These are phyloP conservation scores for Paradendryphiella salina DNA, from an alignment of 2,329 filamentous ascomycete species.

Conservation along the genomic window DNA sequence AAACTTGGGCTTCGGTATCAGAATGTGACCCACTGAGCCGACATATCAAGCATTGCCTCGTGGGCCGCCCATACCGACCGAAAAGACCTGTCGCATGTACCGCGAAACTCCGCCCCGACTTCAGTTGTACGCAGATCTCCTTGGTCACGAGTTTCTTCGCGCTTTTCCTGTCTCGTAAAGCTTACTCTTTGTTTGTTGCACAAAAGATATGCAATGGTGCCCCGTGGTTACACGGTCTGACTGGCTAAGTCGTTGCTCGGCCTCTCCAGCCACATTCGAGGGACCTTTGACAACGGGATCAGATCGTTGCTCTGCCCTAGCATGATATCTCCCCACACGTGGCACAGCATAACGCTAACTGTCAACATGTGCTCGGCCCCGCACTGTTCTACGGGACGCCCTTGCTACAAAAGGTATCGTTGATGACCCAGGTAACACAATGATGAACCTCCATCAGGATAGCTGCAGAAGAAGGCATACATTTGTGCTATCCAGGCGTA, in stretches of 20 bases:
- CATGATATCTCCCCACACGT: constrained; percentile 34
- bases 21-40: constrained; percentile 3
- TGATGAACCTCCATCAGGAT: constrained; percentile 5
- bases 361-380: constrained; percentile 28
- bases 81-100: constrained; percentile 10
- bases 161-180: constrained; percentile 12
- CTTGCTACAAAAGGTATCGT: constrained; percentile 13
- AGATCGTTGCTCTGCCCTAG: constrained; percentile 20
- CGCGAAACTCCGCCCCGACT: constrained; percentile 5
- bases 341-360: constrained; percentile 30
- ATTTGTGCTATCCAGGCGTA: constrained; percentile 6
- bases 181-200: constrained; percentile 10
- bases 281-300: constrained; percentile 25
- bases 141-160: constrained; percentile 21
- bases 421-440: constrained; percentile 11
- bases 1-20: neutral
- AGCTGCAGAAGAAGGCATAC: constrained; percentile 10
- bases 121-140: constrained; percentile 9
- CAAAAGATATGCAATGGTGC: constrained; percentile 16
- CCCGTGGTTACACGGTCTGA: constrained; percentile 15
- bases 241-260: constrained; percentile 6
- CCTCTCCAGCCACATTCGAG: constrained; percentile 19
- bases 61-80: neutral
- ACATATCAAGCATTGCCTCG: constrained; percentile 8
- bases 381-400: constrained; percentile 11